Evolutionary conservation across 192 early-diverging fungal genomes (phyloP), one percentile per base, ranked within the genome.

Genomic region (Backusella morwellensis): DNA sequence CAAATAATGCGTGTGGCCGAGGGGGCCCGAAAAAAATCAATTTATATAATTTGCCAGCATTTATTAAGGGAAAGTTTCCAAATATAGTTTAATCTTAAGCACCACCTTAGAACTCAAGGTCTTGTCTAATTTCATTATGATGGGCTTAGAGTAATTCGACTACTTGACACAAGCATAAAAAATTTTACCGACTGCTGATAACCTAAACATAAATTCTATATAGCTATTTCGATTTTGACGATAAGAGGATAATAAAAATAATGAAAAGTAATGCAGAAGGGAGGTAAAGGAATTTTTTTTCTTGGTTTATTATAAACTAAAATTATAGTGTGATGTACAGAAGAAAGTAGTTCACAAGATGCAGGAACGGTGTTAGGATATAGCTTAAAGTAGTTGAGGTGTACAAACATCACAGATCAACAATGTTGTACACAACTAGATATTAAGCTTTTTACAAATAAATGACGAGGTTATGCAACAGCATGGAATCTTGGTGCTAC

Each of bases 391-490:
- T 19, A 26, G 0, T 9, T 59, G 9, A 59, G 2, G 21, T 23
- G n/a, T 63, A 29, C 14, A 63, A 29, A 63, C 21, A 63, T n/a
- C 9, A 14, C 56, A 63, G 56, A 26, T 63, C 56, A 63, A 63
- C 56, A 63, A 29, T 12, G 56, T 26, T 63, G 56, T 14, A 63
- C 56, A 59, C 23, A 63, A 12, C 12, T 29, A 63, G 56, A 63
- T n/a, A 63, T 63, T 63, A 63, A 63, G 56, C 56, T 63, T 63
- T 56, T 63, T 32, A 63, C 56, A 63, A 63, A 63, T 29, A 63
- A 12, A 63, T 63, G 56, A 63, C 56, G 56, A 63, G 9, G 23
- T 26, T 23, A 59, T 59, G 54, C 54, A 59, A 56, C 52, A 56
- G 26, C 54, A 59, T 59, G 54, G 54, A 59, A 59, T 23, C 11